Conservation (phyloP, 306 rosid species). For the Vigna nakashimae region DNA sequence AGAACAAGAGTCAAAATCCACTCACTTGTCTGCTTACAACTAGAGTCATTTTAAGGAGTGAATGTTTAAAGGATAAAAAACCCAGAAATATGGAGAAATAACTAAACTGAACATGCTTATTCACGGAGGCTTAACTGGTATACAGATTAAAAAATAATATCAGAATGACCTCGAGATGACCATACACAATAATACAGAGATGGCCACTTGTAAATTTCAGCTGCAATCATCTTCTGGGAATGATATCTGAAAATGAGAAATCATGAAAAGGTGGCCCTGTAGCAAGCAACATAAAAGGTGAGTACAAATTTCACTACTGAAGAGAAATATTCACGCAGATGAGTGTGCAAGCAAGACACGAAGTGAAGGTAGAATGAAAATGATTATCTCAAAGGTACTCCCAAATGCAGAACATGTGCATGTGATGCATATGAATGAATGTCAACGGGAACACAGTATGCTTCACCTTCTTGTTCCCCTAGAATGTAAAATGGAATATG, state of each 20-base stretch:
- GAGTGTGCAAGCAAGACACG: neutral
- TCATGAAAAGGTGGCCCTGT: constrained; percentile 94
- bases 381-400: neutral
- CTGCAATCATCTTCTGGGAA: constrained; percentile 60
- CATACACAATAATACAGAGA: neutral
- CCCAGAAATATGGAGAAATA: neutral
- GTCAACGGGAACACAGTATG: constrained; percentile 26
- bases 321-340: neutral
- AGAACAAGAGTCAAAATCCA: neutral
- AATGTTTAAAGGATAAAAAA: neutral
- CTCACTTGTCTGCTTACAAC: neutral
- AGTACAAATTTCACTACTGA: constrained; percentile 12
- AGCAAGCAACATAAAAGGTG: constrained; percentile 39
- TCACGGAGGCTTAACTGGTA: constrained; percentile 12
- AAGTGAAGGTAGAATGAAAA: constrained; percentile 13
- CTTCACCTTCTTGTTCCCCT: constrained; percentile 78
- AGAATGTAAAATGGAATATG: constrained; percentile 93
- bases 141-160: neutral
- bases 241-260: constrained; percentile 81
- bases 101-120: neutral
- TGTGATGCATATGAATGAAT: constrained; percentile 13
- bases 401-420: neutral
- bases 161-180: constrained; percentile 8
- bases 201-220: constrained; percentile 13
- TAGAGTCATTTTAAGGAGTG: neutral